These are phyloP conservation scores for Fusarium anguioides DNA, from an alignment of 2,329 filamentous ascomycete genomes.

Conservation along the genomic window DNA sequence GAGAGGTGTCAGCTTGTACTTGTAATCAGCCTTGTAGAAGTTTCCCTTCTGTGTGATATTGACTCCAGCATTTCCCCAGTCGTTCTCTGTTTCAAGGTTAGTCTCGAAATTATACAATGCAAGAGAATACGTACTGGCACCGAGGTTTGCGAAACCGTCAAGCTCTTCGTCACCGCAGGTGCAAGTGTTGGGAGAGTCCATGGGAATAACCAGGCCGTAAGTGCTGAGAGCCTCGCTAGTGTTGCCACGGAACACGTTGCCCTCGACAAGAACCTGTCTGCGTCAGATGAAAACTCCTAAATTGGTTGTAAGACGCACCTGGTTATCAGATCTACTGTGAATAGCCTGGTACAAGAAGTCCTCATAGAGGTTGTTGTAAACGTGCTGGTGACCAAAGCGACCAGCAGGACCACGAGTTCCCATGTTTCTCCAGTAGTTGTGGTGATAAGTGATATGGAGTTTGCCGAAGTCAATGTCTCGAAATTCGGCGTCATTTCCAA, in stretches of 20 bases:
- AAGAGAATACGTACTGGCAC: slow-evolving; percentile 55
- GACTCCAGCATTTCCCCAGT: slow-evolving; percentile 59
- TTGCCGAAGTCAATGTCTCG: slow-evolving; percentile 56
- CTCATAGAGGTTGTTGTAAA: slow-evolving; percentile 62
- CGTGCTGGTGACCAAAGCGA: slow-evolving; percentile 61
- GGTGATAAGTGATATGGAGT: slow-evolving; percentile 61
- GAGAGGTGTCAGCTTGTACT: slow-evolving; percentile 60
- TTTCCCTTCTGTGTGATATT: slow-evolving; percentile 64
- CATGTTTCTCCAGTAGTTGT: slow-evolving; percentile 60
- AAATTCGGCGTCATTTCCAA: slow-evolving; percentile 55
- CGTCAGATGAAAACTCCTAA: rapidly evolving
- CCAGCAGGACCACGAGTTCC: slow-evolving; percentile 61
- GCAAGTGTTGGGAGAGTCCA: slow-evolving; percentile 65
- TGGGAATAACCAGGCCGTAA: slow-evolving; percentile 65
- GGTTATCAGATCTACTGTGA: slow-evolving; percentile 60
- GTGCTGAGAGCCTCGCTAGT: slow-evolving; percentile 63
- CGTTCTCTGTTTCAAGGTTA: slow-evolving; percentile 50
- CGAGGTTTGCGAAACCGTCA: slow-evolving; percentile 65
- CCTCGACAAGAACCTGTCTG: slow-evolving; percentile 58
- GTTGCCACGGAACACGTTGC: slow-evolving; percentile 59
- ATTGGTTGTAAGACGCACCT: neutral
- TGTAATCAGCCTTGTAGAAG: slow-evolving; percentile 61
- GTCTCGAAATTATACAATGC: slow-evolving; percentile 38
- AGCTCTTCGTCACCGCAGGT: slow-evolving; percentile 64
- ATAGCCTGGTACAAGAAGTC: slow-evolving; percentile 61